phyloP scores from a whole-genome alignment of 352 stramenopile genomes.

The Phytophthora citricola region DNA sequence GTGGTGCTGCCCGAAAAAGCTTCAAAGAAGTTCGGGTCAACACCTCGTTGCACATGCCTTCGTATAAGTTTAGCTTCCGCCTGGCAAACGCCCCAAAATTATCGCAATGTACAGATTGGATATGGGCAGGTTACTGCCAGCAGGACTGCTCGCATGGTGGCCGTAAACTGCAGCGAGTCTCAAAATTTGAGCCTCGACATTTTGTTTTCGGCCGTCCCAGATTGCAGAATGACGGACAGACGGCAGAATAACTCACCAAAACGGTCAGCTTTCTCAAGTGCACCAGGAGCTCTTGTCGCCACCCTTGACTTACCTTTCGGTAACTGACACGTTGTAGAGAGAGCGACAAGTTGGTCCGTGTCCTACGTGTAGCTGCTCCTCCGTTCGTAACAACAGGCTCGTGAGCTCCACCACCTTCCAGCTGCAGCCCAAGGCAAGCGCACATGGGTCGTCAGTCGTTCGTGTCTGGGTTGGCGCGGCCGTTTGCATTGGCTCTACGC shows the following conservation, averaged over 20 bases:
- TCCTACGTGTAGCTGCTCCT: slow-evolving; percentile 1
- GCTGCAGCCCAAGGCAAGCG: slow-evolving; percentile 1
- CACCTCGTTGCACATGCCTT: neutral
- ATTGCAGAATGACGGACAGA: neutral
- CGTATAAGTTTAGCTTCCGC: slow-evolving; percentile 6
- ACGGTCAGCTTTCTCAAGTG: neutral
- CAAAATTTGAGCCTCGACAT: neutral
- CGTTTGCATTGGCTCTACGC: slow-evolving; percentile 28
- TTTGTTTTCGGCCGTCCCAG: slow-evolving; percentile 2
- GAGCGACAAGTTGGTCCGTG: neutral
- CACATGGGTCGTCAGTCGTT: slow-evolving; percentile 9
- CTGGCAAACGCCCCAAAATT: slow-evolving; percentile 4
- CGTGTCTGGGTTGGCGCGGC: slow-evolving; percentile 1
- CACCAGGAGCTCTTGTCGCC: neutral
- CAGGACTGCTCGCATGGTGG: neutral
- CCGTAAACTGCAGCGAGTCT: slow-evolving; percentile 9
- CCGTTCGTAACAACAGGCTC: slow-evolving; percentile 1
- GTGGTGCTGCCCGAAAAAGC: slow-evolving; percentile 1
- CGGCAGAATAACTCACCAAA: neutral
- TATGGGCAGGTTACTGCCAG: slow-evolving; percentile 8
- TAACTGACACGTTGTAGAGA: neutral
- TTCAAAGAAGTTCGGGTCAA: neutral
- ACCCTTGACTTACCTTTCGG: no score
- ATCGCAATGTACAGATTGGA: slow-evolving; percentile 10
- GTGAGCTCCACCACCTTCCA: slow-evolving; percentile 5